Evolutionary conservation across 2,329 filamentous ascomycete genomes (phyloP).

Genomic region (Fusarium tuaranense): DNA sequence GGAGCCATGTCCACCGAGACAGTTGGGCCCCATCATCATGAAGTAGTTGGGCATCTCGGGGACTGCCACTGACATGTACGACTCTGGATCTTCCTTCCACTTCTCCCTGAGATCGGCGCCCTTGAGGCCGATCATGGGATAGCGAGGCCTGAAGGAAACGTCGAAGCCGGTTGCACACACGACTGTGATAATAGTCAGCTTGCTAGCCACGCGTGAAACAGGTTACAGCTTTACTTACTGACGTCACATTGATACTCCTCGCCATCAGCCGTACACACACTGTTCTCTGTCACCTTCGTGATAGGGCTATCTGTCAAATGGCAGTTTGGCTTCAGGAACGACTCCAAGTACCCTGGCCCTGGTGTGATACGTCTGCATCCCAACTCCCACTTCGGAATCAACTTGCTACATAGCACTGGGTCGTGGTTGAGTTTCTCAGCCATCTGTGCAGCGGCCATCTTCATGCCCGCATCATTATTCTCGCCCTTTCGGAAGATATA

Average conservation of each 20-base stretch:
- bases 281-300: slow-evolving; percentile 33
- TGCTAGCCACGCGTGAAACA: neutral
- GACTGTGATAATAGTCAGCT: slow-evolving; percentile 43
- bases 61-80: slow-evolving; percentile 46
- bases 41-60: slow-evolving; percentile 49
- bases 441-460: slow-evolving; percentile 38
- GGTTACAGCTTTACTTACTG: slow-evolving; percentile 18
- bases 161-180: slow-evolving; percentile 69
- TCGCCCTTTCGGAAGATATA: slow-evolving; percentile 48
- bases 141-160: slow-evolving; percentile 63
- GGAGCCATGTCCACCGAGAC: slow-evolving; percentile 38
- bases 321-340: slow-evolving; percentile 34
- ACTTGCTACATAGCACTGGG: slow-evolving; percentile 33
- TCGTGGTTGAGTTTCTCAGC: slow-evolving; percentile 37
- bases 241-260: slow-evolving; percentile 38
- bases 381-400: slow-evolving; percentile 40
- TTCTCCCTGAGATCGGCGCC: slow-evolving; percentile 61
- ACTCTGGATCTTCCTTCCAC: slow-evolving; percentile 58
- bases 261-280: slow-evolving; percentile 34
- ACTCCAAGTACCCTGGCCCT: slow-evolving; percentile 37
- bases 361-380: slow-evolving; percentile 37
- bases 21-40: slow-evolving; percentile 43
- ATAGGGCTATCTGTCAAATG: slow-evolving; percentile 37
- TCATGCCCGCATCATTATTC: slow-evolving; percentile 38
- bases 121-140: slow-evolving; percentile 61